Evolutionary conservation across 805 yeast species (phyloP).

Genomic region (Candida nemodendra): DNA sequence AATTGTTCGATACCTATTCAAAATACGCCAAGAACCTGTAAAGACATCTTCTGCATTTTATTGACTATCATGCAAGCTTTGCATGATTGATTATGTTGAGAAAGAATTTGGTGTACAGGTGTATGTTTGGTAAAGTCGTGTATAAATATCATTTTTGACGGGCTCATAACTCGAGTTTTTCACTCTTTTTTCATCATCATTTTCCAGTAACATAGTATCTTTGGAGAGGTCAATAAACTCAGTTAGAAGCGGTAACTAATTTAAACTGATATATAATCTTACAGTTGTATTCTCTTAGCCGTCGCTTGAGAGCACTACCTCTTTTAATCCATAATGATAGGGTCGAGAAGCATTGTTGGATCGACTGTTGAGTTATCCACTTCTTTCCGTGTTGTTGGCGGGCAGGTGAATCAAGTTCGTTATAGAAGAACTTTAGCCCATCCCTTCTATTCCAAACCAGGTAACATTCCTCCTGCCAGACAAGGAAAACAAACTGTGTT

Average conservation of each 20-base stretch:
- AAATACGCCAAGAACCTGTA: too few relatives aligned
- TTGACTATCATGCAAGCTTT: too few relatives aligned
- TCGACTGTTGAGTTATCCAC: background rate
- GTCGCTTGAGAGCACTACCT: background rate
- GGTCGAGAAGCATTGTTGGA: conserved; percentile 1
- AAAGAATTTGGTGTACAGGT: too few relatives aligned
- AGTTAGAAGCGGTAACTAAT: too few relatives aligned
- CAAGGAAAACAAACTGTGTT: conserved; percentile 48
- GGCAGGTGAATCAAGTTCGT: conserved; percentile 44
- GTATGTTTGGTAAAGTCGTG: too few relatives aligned
- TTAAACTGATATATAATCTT: conserved; percentile 3
- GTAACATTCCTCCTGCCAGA: conserved; percentile 36
- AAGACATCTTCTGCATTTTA: too few relatives aligned
- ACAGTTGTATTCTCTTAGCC: background rate
- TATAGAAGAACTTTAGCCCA: conserved; percentile 54
- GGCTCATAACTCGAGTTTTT: conserved; percentile 4
- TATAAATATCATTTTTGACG: too few relatives aligned
- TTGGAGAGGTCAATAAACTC: too few relatives aligned
- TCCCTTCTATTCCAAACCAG: conserved; percentile 49
- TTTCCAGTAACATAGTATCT: background rate
- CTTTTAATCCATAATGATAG: background rate
- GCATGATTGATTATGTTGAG: too few relatives aligned
- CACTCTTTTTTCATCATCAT: conserved; percentile 2
- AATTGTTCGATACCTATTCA: too few relatives aligned
- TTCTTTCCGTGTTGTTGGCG: conserved; percentile 13